Percentiles rank a stretch among this genome's conserved stretches.
Conservation (phyloP, 1,139 yeast species). For the Pneumocystis sp. region DNA sequence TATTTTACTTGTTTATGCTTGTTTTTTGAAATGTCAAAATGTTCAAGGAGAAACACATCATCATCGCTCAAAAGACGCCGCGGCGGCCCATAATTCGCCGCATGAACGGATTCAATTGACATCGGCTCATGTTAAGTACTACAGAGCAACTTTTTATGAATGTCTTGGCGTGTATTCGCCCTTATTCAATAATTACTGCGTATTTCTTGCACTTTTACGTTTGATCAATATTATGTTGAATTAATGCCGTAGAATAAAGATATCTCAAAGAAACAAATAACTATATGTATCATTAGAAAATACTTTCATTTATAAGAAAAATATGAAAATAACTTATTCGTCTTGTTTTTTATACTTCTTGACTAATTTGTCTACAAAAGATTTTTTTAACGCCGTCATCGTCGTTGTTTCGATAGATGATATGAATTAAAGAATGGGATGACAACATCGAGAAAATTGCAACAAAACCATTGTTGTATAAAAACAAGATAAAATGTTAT, state of each 20-base stretch:
- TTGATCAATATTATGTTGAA: neutral
- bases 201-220: neutral
- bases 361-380: neutral
- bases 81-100: neutral
- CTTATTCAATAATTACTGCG: neutral
- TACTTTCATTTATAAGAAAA: neutral
- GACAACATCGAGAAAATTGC: neutral
- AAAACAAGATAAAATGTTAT: neutral
- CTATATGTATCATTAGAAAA: neutral
- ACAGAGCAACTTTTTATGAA: neutral
- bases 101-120: neutral
- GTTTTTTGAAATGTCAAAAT: neutral
- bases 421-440: neutral
- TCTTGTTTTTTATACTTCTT: neutral
- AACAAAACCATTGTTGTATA: neutral
- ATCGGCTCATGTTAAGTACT: neutral
- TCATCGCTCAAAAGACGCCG: neutral
- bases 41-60: neutral
- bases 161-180: neutral
- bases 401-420: neutral
- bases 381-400: neutral
- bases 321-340: neutral
- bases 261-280: neutral
- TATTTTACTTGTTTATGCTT: constrained; percentile 25
- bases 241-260: neutral